Evolutionary conservation across 768 basidiomycete species (phyloP), one percentile per base, ranked within the genome.

Genomic region (Suillus decipiens): DNA sequence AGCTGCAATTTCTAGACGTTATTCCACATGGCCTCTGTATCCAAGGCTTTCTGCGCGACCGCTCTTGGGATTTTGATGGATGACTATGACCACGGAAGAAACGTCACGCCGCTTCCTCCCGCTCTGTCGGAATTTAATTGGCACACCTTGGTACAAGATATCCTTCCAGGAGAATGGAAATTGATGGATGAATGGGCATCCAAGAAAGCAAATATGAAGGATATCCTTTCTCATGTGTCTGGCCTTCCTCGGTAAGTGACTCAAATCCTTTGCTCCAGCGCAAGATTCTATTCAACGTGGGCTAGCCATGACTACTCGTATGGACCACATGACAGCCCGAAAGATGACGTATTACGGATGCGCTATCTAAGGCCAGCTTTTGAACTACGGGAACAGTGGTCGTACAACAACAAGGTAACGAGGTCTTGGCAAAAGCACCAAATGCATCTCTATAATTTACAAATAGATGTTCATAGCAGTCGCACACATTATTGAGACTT

Each of bases 101-200:
- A 39, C 5, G 63, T 65, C 8, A 76, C 78, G 0, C 69, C 69
- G 7, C 72, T 81, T 3, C 80, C 80, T 7, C 0, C 22, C 58
- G 66, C 66, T 7, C 22, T 79, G 24, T 60, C 60, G 1, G 68
- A 73, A 59, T 61, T 82, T 19, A 71, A 65, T 6, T 81, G 79
- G 79, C 65, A 73, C 17, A 77, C 79, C 1, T 76, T 73, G 63
- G 34, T 82, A 48, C 63, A 51, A 31, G 78, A 79, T 45, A 12
- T 81, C 12, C 69, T 83, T 1, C 79, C 78, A 0, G 74, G 63
- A 19, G 63, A 71, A 17, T 84, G 82, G 80, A 55, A 66, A 60
- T 73, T 82, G 22, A 71, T 72, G 65, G 79, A 83, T 64, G 64
- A 73, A 31, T 79, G 75, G 75, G 78, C 80, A 0, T 76, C 69